These are phyloP conservation scores for Camellia sinensis DNA, from an alignment of 148 eudicot genomes.

Conservation along the genomic window DNA sequence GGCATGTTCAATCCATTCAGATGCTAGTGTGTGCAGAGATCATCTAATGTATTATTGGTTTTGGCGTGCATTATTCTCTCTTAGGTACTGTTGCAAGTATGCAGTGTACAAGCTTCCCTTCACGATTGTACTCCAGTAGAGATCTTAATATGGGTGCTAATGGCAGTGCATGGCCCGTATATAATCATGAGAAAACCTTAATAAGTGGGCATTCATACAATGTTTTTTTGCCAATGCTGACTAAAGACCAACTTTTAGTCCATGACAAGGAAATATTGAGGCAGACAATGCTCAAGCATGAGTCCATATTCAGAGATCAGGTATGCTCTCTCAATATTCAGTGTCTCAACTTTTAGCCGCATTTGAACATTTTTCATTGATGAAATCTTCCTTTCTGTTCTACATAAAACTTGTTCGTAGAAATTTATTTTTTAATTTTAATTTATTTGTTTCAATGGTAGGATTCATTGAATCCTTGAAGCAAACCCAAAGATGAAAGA, in stretches of 20 bases:
- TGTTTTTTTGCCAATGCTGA: constrained; percentile 18
- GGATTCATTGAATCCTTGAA: not conserved
- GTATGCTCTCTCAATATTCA: constrained; percentile 20
- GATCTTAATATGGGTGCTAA: constrained; percentile 37
- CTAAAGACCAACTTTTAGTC: constrained; percentile 22
- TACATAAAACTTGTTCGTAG: not conserved
- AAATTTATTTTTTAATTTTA: not conserved
- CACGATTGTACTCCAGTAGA: constrained; percentile 34
- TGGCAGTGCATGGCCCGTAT: constrained; percentile 26
- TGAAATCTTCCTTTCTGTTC: not conserved
- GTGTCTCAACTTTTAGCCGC: not conserved
- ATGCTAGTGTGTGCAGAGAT: not conserved
- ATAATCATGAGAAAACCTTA: constrained; percentile 25
- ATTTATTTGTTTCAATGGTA: not conserved
- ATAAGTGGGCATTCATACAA: constrained; percentile 26
- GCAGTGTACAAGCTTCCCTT: constrained; percentile 49
- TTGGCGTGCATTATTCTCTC: not conserved
- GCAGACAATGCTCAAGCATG: constrained; percentile 55
- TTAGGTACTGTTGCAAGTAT: constrained; percentile 22
- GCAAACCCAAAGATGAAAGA: not conserved
- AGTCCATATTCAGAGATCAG: constrained; percentile 55
- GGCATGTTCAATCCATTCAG: not conserved
- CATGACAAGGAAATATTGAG: constrained; percentile 50
- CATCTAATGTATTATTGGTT: not conserved
- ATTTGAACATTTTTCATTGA: not conserved